Base-by-base conservation (phyloP, 768 basidiomycete genomes). In the Rickenella mellea region DNA sequence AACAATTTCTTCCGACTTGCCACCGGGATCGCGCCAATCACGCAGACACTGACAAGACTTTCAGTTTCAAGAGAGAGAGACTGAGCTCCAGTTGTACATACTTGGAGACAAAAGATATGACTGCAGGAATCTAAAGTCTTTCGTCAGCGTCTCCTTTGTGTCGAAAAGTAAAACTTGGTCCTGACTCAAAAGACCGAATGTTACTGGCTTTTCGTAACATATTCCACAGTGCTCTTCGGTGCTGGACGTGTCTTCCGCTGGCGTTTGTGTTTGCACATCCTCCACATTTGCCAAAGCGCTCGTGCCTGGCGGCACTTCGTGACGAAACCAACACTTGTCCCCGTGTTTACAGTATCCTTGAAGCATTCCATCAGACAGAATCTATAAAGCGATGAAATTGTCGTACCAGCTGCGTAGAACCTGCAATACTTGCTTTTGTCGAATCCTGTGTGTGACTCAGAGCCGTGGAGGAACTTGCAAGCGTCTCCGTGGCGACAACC, bases 391-490 rank as follows among this genome's bases (percentile, higher is more conserved):
- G 10, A 27, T 27, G 19, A 39, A 35, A 21, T 6, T 36, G 9
- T 50, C 63, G n/a, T 41, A 76, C 82, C 81, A 38, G 68, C 63
- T 4, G 69, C 71, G 44, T 73, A 86, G 62, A 69, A 84, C 43
- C 56, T 69, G 65, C 87, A 89, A 25, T 64, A 63, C 67, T 89
- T 88, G 26, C 68, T 61, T 59, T 76, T 67, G 63, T 89, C 86
- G 51, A 75, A 83, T 2, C 80, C 80, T 2, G 83, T 81, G 31
- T 83, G 27, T 55, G 58, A 51, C 57, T 69, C 57, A 5, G 55
- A 56, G 36, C 73, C 75, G 46, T 90, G 86, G 9, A 83, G 66
- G 58, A 88, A 90, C 66, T 83, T 87, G 76, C 86, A 90, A 5
- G 59, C 58, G 40, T 74, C 60, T 27, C 76, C 80, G 6, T 76